Percentiles rank a stretch among this genome's conserved stretches.
These are phyloP conservation scores for Brassica napus DNA, from an alignment of 345 rosid genomes.

Conservation along the genomic window Da-Ae NC_063447.1:1227001-1227500, in stretches of 20 bases:
- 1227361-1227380: too few species aligned
- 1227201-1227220: constrained; percentile 33
- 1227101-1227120: constrained; percentile 46
- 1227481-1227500: too few species aligned
- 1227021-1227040: constrained; percentile 32
- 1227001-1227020: constrained; percentile 46
- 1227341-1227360: not conserved
- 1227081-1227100: constrained; percentile 41
- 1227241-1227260: constrained; percentile 26
- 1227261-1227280: constrained; percentile 14
- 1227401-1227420: too few species aligned
- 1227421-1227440: too few species aligned
- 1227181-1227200: constrained; percentile 1
- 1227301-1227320: constrained; percentile 21
- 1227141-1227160: not conserved
- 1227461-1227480: too few species aligned
- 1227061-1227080: constrained; percentile 30
- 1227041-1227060: constrained; percentile 22
- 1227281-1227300: constrained; percentile 26
- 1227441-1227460: too few species aligned
- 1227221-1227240: constrained; percentile 30
- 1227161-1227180: not conserved
- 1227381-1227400: too few species aligned
- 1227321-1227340: not conserved
- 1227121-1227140: constrained; percentile 19